Evolutionary conservation across 148 eudicot genomes (phyloP).

Genomic region (Rhododendron kiyosumense): DNA sequence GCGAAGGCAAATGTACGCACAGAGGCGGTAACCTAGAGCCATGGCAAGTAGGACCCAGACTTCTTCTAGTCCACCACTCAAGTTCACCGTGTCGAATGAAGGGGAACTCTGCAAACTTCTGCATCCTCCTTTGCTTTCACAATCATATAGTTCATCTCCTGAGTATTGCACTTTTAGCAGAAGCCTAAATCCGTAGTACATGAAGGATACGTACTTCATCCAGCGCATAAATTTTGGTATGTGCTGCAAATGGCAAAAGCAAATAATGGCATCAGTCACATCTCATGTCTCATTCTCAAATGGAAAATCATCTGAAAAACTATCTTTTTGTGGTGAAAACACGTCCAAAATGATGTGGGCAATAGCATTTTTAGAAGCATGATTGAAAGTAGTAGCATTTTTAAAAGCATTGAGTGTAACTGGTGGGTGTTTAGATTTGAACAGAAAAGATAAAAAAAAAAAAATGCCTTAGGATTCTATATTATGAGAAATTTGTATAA

Average conservation of each 20-base stretch:
- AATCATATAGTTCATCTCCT: slow-evolving; percentile 74
- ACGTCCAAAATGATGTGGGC: background rate
- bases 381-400: background rate
- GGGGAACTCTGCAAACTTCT: slow-evolving; percentile 79
- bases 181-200: slow-evolving; percentile 71
- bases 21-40: slow-evolving; percentile 71
- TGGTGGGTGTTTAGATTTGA: background rate
- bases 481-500: background rate
- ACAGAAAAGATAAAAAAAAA: background rate
- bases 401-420: background rate
- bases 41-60: slow-evolving; percentile 88
- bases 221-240: slow-evolving; percentile 88
- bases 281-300: background rate
- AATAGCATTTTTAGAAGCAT: background rate
- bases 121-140: slow-evolving; percentile 76
- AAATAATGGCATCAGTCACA: background rate
- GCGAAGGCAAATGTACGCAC: slow-evolving; percentile 71
- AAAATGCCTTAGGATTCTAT: background rate
- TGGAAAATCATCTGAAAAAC: background rate
- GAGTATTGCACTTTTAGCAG: slow-evolving; percentile 72
- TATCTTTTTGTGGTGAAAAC: background rate
- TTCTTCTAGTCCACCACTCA: slow-evolving; percentile 74
- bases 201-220: slow-evolving; percentile 87
- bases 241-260: slow-evolving; percentile 46
- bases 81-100: slow-evolving; percentile 75